phyloP scores from a whole-genome alignment of 176 grass and related monocot genomes.

The Zizania latifolia region DNA sequence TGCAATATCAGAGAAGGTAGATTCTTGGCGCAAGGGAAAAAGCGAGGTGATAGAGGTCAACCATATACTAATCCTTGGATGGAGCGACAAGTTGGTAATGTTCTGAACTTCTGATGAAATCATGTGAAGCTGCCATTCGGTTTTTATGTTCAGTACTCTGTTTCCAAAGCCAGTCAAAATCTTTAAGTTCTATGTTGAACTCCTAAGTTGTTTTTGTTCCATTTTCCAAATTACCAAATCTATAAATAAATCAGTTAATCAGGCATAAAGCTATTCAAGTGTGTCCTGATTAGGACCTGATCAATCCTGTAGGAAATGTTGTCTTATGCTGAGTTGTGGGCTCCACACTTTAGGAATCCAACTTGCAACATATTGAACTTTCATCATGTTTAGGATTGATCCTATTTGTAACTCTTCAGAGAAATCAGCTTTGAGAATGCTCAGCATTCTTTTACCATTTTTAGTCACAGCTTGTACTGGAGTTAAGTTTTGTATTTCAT shows the following conservation, averaged over 20 bases:
- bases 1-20: constrained; percentile 98
- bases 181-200: not conserved
- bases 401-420: not conserved
- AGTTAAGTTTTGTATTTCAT: constrained; percentile 1
- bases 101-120: constrained; percentile 2
- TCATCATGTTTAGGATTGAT: not conserved
- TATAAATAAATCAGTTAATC: not conserved
- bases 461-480: not conserved
- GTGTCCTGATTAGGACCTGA: not conserved
- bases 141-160: not conserved
- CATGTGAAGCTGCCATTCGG: not conserved
- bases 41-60: constrained; percentile 96
- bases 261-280: not conserved
- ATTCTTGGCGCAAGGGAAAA: constrained; percentile 98
- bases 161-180: not conserved
- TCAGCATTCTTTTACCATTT: not conserved
- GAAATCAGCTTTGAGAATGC: not conserved
- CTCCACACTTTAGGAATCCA: not conserved
- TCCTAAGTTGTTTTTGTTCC: not conserved
- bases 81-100: constrained; percentile 97
- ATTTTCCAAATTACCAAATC: not conserved
- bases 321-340: not conserved
- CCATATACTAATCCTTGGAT: constrained; percentile 96
- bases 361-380: not conserved
- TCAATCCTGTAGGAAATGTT: not conserved